phyloP scores from a whole-genome alignment of 1,139 yeast species.

The Arxiozyma slooffiae region DNA sequence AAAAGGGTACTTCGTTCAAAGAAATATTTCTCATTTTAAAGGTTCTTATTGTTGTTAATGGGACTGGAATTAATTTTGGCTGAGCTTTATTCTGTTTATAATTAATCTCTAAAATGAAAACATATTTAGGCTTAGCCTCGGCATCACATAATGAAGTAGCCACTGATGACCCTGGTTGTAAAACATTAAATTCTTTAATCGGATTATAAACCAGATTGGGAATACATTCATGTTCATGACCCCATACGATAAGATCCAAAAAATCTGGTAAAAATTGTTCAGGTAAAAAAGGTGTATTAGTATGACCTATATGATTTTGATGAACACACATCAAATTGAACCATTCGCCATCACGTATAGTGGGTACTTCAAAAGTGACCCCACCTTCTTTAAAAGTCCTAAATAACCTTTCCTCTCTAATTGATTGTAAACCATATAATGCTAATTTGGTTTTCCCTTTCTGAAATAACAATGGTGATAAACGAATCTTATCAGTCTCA shows the following conservation, averaged over 20 bases:
- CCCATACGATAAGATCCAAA: constrained; percentile 83
- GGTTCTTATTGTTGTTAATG: constrained; percentile 69
- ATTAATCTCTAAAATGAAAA: constrained; percentile 56
- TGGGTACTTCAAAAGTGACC: constrained; percentile 71
- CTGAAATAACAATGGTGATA: constrained; percentile 70
- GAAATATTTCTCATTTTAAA: constrained; percentile 63
- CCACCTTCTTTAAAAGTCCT: constrained; percentile 73
- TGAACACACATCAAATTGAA: constrained; percentile 85
- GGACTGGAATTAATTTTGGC: constrained; percentile 55
- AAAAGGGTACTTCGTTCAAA: constrained; percentile 42
- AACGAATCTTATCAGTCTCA: constrained; percentile 62
- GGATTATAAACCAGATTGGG: constrained; percentile 61
- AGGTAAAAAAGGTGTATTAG: constrained; percentile 74
- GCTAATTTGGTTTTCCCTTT: constrained; percentile 80
- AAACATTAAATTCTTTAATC: constrained; percentile 60
- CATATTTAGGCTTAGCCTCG: constrained; percentile 67
- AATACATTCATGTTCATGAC: constrained; percentile 94
- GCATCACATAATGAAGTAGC: constrained; percentile 87
- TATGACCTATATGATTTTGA: constrained; percentile 77
- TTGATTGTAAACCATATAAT: constrained; percentile 78
- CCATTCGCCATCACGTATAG: constrained; percentile 53
- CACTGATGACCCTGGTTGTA: constrained; percentile 91
- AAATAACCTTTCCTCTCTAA: constrained; percentile 80
- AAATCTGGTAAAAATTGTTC: constrained; percentile 76
- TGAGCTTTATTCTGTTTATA: constrained; percentile 34